Base-by-base conservation (phyloP, 306 rosid species). In the Cucurbita argyrosperma region DNA sequence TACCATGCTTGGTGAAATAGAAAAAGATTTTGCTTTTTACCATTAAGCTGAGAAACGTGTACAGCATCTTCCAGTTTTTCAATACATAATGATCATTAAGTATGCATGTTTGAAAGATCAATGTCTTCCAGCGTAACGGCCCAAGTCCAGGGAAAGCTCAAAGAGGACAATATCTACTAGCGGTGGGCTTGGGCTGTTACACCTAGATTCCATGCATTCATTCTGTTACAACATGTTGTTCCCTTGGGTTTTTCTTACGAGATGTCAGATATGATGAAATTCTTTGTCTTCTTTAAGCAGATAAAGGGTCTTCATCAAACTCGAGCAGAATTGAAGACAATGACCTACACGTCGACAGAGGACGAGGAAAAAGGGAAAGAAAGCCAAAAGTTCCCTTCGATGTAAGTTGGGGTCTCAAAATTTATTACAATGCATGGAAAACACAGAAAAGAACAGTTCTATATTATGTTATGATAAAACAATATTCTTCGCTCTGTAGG, bases 361-460 rank as follows among this genome's bases (percentile, higher is more conserved):
- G 90, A 71, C 83, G 92, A 53, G 96, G 92, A 45, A 87, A 83
- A 69, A 85, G 96, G 83, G 83, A 85, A 74, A 85, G 92, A 9
- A 90, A 83, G 78, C 92, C 83, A 74, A 90, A 80, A 79, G 78
- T 86, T 76, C 96, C 82, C 74, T 90, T 90, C 74, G 96, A 88
- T 80, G 96, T 88, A 78, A 86, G 90, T 79, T 76, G 60, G 72
- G 45, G 30, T 30, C 71, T 62, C 76, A 68, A 39, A 45, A 38
- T 66, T 45, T 46, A n/a, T 4, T 49, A 38, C 72, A 43, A 42
- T 2, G 38, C 38, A 66, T 43, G 72, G 54, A 43, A 43, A 40
- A 43, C 39, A 42, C 37, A 18, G 19, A 19, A 18, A 40, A 45
- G 10, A 18, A 5, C 63, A 38, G 60, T 23, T 38, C 2, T 15